Conservation (phyloP, 2,329 filamentous ascomycete species). For the Graphium sp. region DNA sequence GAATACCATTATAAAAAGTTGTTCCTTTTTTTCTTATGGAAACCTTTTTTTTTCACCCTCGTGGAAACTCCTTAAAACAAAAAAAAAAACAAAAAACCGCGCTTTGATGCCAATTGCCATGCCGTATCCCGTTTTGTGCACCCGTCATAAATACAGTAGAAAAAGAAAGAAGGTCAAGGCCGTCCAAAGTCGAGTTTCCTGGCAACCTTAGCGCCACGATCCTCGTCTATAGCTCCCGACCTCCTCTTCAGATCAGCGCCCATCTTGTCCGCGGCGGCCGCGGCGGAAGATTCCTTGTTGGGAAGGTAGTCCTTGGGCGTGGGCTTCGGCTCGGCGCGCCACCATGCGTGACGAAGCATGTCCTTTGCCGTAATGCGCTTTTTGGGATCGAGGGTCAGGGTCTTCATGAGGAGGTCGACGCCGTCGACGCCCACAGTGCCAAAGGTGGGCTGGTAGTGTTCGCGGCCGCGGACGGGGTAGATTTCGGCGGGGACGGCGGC, state of each 20-base stretch:
- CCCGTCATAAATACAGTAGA: too few species aligned
- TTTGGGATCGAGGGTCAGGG: slow-evolving; percentile 72
- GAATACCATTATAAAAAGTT: too few species aligned
- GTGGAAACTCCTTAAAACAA: too few species aligned
- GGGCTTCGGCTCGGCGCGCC: slow-evolving; percentile 67
- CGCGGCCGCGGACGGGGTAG: slow-evolving; percentile 44
- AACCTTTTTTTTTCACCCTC: too few species aligned
- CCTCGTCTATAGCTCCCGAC: slow-evolving; percentile 19
- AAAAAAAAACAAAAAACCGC: too few species aligned
- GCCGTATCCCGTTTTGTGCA: too few species aligned
- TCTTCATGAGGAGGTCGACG: slow-evolving; percentile 75
- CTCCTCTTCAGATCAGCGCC: slow-evolving; percentile 68
- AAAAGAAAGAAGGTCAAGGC: too few species aligned
- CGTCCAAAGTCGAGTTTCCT: slow-evolving; percentile 63
- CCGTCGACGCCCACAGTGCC: slow-evolving; percentile 66
- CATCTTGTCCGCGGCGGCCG: slow-evolving; percentile 56
- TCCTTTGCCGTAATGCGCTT: slow-evolving; percentile 63
- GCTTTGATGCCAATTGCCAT: too few species aligned
- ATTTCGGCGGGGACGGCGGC: slow-evolving; percentile 43
- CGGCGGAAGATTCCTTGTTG: slow-evolving; percentile 51
- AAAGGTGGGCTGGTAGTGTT: slow-evolving; percentile 63
- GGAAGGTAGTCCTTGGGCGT: slow-evolving; percentile 72
- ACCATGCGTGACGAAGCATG: slow-evolving; percentile 73
- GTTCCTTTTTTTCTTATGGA: too few species aligned
- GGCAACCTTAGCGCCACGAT: slow-evolving; percentile 58